phyloP scores from a whole-genome alignment of 2,329 filamentous ascomycete genomes.

The Calonectria pseudoturangicola region DNA sequence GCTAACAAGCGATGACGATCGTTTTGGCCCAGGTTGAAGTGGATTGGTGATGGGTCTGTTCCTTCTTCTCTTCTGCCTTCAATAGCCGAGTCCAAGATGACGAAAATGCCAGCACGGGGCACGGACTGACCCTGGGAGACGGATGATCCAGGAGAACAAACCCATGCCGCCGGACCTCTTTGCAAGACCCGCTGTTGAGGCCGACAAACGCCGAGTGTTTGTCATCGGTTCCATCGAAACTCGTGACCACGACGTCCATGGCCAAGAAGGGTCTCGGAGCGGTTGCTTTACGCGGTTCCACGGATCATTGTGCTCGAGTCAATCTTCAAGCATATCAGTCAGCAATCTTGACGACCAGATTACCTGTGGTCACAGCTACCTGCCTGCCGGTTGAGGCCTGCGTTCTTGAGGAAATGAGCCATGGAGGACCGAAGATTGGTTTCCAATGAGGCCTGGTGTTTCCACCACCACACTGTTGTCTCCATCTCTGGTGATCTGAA shows the following conservation, averaged over 20 bases:
- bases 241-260: slow-evolving; percentile 10
- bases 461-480: not conserved
- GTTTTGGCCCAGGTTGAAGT: slow-evolving; percentile 21
- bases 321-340: slow-evolving; percentile 35
- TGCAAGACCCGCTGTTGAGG: slow-evolving; percentile 10
- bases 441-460: not conserved
- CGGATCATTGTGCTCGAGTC: slow-evolving; percentile 23
- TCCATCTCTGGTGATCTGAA: slow-evolving; percentile 20
- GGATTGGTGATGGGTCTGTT: slow-evolving; percentile 16
- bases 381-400: not conserved
- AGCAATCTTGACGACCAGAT: slow-evolving; percentile 25
- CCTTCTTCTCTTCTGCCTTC: slow-evolving; percentile 28
- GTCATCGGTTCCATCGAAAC: slow-evolving; percentile 30
- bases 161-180: not conserved
- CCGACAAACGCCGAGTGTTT: slow-evolving; percentile 11
- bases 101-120: slow-evolving; percentile 25
- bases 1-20: slow-evolving; percentile 27
- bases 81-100: slow-evolving; percentile 25
- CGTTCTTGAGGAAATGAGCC: slow-evolving; percentile 5
- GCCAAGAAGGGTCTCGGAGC: not conserved
- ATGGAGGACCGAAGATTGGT: slow-evolving; percentile 6
- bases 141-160: slow-evolving; percentile 21
- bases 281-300: slow-evolving; percentile 29
- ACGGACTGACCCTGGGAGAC: slow-evolving; percentile 12
- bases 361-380: slow-evolving; percentile 32